Evolutionary conservation across 257 asterid genomes (phyloP), one percentile per base, ranked within the genome.

Genomic region (Cordia subcordata): DNA sequence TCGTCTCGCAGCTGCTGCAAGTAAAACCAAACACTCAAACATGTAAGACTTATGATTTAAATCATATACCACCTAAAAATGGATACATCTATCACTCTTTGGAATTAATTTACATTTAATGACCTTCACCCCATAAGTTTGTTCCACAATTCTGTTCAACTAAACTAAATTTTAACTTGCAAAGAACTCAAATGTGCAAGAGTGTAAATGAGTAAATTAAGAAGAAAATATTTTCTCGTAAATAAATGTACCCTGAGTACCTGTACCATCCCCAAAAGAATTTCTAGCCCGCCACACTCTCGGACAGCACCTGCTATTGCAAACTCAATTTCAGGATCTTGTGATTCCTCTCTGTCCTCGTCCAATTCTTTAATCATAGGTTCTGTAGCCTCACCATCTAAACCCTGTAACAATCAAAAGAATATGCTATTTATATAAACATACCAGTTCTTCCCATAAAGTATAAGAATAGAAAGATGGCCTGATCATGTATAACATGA

Each of bases 361-460:
- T 93, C 99, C 55, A 93, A 66, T 76, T 93, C 99, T 79, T 93
- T 93, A 75, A 93, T 93, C 99, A 93, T 93, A 68, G 99, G 99
- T 76, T 93, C 99, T 21, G 99, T 93, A 68, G 99, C 99, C 80
- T 93, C 99, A 67, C 99, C 99, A 79, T 93, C 99, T 76, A 93
- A 78, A 49, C 99, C 99, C 99, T 93, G 78, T 63, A 78, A 49
- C 38, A 73, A 68, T 79, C 58, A 56, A 52, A 79, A 13, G 57
- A 59, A 64, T n/a, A 13, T 21, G 55, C 60, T 50, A 56, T 16
- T 49, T 53, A 39, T 68, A 71, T 20, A 21, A 42, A 1, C 1
- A 20, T 19, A 33, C 32, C 37, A 60, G 15, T 35, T 45, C 17
- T 58, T 38, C 10, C 53, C 57, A 20, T 49, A 10, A 39, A 18